These are phyloP conservation scores for Auricularia heimuer DNA, from an alignment of 768 basidiomycete genomes.

Conservation along the genomic window DNA sequence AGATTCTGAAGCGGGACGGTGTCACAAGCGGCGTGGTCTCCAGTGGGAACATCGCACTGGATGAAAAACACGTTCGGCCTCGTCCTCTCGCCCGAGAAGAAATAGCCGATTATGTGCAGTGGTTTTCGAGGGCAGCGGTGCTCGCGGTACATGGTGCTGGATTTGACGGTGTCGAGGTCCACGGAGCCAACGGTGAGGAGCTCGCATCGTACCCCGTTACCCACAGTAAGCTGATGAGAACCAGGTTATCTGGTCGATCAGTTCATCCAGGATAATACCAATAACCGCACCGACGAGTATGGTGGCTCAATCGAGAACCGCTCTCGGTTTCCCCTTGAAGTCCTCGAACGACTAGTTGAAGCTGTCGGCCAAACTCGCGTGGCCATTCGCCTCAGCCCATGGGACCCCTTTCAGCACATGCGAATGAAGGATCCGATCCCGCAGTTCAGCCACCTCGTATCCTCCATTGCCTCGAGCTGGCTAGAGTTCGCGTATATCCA, in stretches of 20 bases:
- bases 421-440: constrained; percentile 44
- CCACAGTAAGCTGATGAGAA: too few relatives aligned
- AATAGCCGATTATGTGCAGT: constrained; percentile 37
- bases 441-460: constrained; percentile 44
- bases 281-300: constrained; percentile 58
- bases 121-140: constrained; percentile 44
- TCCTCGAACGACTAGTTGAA: constrained; percentile 47
- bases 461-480: constrained; percentile 31
- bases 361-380: constrained; percentile 44
- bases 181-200: constrained; percentile 11
- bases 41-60: background rate
- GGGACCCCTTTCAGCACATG: constrained; percentile 11
- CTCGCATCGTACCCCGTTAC: constrained; percentile 6
- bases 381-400: constrained; percentile 47
- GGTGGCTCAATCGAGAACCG: constrained; percentile 67
- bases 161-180: constrained; percentile 54
- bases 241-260: constrained; percentile 44
- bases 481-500: constrained; percentile 43
- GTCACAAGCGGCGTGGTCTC: constrained; percentile 3
- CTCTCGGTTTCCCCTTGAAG: constrained; percentile 47
- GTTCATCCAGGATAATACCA: constrained; percentile 49
- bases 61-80: constrained; percentile 11
- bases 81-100: constrained; percentile 37
- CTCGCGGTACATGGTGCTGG: constrained; percentile 38
- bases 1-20: background rate